A percentile compares a stretch with the other conserved stretches of the same genome.
Conservation (phyloP, 306 rosid genomes). For the Quillaja saponaria region DNA sequence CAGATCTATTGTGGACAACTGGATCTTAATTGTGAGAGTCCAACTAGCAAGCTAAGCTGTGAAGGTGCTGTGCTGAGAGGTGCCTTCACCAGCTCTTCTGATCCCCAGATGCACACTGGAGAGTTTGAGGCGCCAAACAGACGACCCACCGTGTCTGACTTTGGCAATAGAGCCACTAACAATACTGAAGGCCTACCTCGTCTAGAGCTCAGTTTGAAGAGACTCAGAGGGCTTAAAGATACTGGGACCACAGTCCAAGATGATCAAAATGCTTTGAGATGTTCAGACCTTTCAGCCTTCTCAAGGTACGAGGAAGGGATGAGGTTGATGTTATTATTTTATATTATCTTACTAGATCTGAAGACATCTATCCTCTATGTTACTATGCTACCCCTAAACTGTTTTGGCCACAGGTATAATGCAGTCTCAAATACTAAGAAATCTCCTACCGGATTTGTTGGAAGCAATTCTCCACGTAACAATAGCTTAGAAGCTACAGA, state of each 20-base stretch:
- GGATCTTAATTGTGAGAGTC: constrained; percentile 50
- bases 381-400: not conserved
- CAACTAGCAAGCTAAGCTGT: constrained; percentile 48
- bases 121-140: constrained; percentile 51
- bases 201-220: constrained; percentile 73
- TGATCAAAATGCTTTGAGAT: constrained; percentile 72
- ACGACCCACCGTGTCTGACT: constrained; percentile 40
- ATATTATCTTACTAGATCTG: constrained; percentile 19
- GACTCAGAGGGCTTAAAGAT: constrained; percentile 66
- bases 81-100: constrained; percentile 44
- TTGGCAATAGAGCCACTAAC: constrained; percentile 42
- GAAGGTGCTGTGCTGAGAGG: constrained; percentile 48
- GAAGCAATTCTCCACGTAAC: constrained; percentile 61
- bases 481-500: constrained; percentile 50
- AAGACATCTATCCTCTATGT: constrained; percentile 3
- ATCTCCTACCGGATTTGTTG: constrained; percentile 59
- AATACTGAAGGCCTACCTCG: constrained; percentile 54
- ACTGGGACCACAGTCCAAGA: constrained; percentile 54
- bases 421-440: constrained; percentile 59
- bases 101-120: constrained; percentile 46
- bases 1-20: constrained; percentile 49
- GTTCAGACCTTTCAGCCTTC: constrained; percentile 77
- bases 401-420: constrained; percentile 56
- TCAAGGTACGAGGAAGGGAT: constrained; percentile 52
- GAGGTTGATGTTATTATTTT: constrained; percentile 23